A percentile compares a stretch with the other conserved stretches of the same genome.
Evolutionary conservation across 495 filamentous ascomycete species (phyloP).

Genomic region (Trichoderma asperelloides): DNA sequence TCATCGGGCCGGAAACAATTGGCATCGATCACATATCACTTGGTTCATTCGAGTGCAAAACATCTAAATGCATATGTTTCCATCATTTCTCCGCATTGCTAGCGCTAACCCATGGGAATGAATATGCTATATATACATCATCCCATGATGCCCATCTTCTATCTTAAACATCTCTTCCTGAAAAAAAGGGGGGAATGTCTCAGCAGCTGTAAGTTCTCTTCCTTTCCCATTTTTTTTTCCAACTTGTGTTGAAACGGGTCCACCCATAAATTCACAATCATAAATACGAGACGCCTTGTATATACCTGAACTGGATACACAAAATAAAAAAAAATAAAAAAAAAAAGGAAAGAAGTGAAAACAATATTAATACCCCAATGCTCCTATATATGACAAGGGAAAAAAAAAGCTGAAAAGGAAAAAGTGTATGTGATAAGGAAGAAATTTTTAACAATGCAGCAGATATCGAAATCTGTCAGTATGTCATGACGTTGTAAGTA

Average conservation of each 20-base stretch:
- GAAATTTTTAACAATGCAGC: not conserved
- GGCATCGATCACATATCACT: not conserved
- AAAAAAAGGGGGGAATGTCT: not conserved
- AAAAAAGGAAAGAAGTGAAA: not conserved
- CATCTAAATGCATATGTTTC: not conserved
- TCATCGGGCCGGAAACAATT: not conserved
- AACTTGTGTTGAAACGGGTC: not conserved
- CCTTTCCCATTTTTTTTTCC: not conserved
- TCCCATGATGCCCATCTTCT: not conserved
- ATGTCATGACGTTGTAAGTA: not conserved
- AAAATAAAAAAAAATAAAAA: not conserved
- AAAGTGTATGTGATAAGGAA: no score
- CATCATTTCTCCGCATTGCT: not conserved
- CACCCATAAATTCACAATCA: constrained; percentile 4
- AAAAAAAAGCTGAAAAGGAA: not conserved
- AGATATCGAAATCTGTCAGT: not conserved
- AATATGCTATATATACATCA: not conserved
- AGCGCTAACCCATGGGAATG: not conserved
- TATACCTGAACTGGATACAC: not conserved
- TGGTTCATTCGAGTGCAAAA: not conserved
- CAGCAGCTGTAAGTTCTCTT: not conserved
- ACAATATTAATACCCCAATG: constrained; percentile 7
- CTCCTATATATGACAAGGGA: not conserved
- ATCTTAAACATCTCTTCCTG: not conserved
- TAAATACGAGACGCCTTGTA: constrained; percentile 2